Conservation (phyloP, 1,139 yeast genomes). For the Blastobotrys raffinosifermentans region DNA sequence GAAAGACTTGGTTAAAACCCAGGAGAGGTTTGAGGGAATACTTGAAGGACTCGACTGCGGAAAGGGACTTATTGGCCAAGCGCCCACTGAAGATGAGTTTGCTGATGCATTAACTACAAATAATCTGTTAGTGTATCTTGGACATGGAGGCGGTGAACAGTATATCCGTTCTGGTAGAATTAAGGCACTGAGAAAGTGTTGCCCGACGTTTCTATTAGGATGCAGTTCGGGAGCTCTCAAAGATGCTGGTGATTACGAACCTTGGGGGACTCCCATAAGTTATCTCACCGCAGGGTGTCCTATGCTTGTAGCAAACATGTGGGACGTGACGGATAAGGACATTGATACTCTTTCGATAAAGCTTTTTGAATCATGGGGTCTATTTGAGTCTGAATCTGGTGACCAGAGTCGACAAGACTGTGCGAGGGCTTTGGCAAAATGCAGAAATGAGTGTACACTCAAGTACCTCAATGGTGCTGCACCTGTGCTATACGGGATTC, state of each 20-base stretch:
- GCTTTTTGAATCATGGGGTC: conserved; percentile 59
- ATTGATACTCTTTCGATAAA: conserved; percentile 69
- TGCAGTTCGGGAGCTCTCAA: conserved; percentile 80
- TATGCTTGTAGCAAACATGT: conserved; percentile 73
- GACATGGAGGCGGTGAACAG: conserved; percentile 95
- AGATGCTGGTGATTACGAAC: conserved; percentile 56
- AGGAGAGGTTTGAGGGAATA: conserved; percentile 46
- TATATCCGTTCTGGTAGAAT: conserved; percentile 51
- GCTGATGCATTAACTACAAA: conserved; percentile 36
- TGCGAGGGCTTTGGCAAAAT: conserved; percentile 47
- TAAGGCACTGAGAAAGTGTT: conserved; percentile 41
- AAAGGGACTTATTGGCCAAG: conserved; percentile 47
- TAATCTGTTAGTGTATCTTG: conserved; percentile 69
- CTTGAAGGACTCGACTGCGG: conserved; percentile 44
- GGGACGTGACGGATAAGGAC: conserved; percentile 98
- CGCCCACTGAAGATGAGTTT: conserved; percentile 54
- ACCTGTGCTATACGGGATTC: conserved; percentile 73
- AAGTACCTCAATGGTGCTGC: conserved; percentile 74
- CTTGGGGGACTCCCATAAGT: conserved; percentile 70
- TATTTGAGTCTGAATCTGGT: conserved; percentile 30
- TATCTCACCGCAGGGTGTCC: conserved; percentile 80
- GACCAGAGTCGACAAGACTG: conserved; percentile 26
- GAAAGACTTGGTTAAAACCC: conserved; percentile 68
- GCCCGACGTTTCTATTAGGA: conserved; percentile 78
- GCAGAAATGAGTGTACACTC: conserved; percentile 62